Conservation (phyloP, 495 filamentous ascomycete genomes). For the Podospora pseudocomata region DNA sequence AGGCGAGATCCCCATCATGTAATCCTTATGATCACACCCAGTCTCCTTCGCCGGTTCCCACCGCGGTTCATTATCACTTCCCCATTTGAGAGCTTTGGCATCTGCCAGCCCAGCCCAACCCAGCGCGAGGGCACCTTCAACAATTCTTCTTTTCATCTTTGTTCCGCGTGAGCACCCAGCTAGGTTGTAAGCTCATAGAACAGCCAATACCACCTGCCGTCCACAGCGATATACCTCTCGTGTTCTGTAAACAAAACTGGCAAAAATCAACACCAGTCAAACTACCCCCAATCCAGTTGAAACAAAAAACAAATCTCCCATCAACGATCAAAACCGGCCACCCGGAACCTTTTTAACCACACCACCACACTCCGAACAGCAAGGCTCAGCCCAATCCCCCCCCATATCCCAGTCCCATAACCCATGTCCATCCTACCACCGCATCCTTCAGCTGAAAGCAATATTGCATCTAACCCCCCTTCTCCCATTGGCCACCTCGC, state of each 20-base stretch:
- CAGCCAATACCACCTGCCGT: neutral
- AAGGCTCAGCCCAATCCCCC: neutral
- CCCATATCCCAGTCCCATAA: neutral
- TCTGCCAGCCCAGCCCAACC: conserved; percentile 14
- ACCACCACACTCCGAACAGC: neutral
- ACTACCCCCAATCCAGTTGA: neutral
- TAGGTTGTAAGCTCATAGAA: too few species aligned
- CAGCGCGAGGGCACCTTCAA: neutral
- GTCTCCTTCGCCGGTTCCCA: conserved; percentile 24
- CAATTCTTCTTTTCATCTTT: neutral
- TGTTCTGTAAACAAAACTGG: neutral
- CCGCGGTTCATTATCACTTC: conserved; percentile 8
- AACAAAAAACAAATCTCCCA: neutral
- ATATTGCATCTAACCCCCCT: neutral
- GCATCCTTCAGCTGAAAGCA: neutral
- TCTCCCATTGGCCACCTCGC: neutral
- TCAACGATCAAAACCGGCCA: neutral
- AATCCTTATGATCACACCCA: conserved; percentile 19
- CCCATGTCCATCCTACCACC: conserved; percentile 17
- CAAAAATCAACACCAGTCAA: neutral
- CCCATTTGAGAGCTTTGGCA: conserved; percentile 25
- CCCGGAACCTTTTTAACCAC: neutral
- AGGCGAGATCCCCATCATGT: conserved; percentile 14
- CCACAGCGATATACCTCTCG: neutral
- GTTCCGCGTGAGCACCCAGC: neutral